Conservation (phyloP, 164 flowering plant genomes). For the Akebia trifoliata region DNA sequence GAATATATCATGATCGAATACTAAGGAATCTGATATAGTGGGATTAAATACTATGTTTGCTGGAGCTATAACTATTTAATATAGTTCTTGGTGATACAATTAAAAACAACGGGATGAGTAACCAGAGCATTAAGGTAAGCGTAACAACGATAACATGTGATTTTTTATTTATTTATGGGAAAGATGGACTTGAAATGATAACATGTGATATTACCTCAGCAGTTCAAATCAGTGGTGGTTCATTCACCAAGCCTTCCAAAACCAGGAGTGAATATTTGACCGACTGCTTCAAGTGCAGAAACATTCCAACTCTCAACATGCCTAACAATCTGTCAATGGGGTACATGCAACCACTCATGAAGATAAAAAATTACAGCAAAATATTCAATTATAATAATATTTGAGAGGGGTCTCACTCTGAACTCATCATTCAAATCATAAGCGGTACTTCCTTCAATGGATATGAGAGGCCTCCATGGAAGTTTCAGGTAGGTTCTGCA, state of each 20-base stretch:
- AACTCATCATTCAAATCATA: constrained; percentile 61
- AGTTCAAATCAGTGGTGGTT: too few relatives aligned
- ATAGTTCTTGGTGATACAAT: too few relatives aligned
- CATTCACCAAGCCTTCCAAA: constrained; percentile 13
- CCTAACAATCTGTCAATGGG: constrained; percentile 55
- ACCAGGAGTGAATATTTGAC: constrained; percentile 73
- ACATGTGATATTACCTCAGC: not conserved
- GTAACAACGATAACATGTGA: too few relatives aligned
- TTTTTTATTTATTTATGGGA: too few relatives aligned
- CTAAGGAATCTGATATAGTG: too few relatives aligned
- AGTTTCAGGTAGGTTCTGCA: constrained; percentile 83
- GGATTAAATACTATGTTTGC: too few relatives aligned
- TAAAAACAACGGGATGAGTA: too few relatives aligned
- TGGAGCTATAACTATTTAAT: too few relatives aligned
- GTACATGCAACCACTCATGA: not conserved
- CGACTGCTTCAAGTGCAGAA: constrained; percentile 81
- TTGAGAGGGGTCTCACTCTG: constrained; percentile 36
- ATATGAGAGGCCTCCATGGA: constrained; percentile 90
- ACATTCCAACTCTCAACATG: constrained; percentile 89
- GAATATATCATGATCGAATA: too few relatives aligned
- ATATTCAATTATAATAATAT: not conserved
- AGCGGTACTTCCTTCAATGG: constrained; percentile 69
- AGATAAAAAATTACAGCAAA: constrained; percentile 1
- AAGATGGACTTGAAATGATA: not conserved
- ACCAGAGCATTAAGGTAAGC: too few relatives aligned